Evolutionary conservation across 768 basidiomycete genomes (phyloP), one percentile per base, ranked within the genome.

Genomic region (Macrolepiota dolichaula): DNA sequence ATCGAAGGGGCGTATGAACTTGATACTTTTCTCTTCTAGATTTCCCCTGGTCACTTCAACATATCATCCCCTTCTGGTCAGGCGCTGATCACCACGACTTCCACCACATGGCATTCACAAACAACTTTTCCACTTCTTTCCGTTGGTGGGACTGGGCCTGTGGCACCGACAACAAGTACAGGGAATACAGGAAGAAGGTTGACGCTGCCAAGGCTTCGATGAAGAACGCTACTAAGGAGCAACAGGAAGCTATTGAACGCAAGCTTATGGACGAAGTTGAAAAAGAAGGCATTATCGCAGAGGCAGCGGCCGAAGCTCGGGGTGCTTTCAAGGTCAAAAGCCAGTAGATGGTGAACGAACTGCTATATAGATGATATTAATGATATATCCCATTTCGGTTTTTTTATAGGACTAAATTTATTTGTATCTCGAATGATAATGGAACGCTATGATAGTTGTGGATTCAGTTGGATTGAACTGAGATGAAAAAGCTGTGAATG

Each of bases 61-160:
- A 96, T 78, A 86, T 94, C 65, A 62, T 98, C 35, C 95, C 95
- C 1, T 92, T 98, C 83, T 98, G 96, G 96, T 90, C 92, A 6
- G 96, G 96, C 40, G 95, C 95, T 0, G 96, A 98, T 68, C 94
- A 96, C 76, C 96, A 97, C 72, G 96, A 98, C 71, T 98, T 94
- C 85, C 96, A 98, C 75, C 96, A 99, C 77, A 92, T 94, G 91
- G 88, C 91, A 3, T 96, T 95, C 80, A 86, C 85, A 53, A 94
- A 95, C 80, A 96, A 96, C 80, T 96, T 83, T 72, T 91, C 92
- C 9, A 96, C 94, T 6, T 92, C 89, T 22, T 97, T 97, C 86
- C 85, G 94, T 42, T 96, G 92, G 89, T 93, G 91, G 73, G 96
- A 98, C 73, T 82, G 83, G 62, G 74, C 94, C 65, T 88, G 92